Conservation (phyloP, 2,329 filamentous ascomycete species). For the Ascochyta fabae region DNA sequence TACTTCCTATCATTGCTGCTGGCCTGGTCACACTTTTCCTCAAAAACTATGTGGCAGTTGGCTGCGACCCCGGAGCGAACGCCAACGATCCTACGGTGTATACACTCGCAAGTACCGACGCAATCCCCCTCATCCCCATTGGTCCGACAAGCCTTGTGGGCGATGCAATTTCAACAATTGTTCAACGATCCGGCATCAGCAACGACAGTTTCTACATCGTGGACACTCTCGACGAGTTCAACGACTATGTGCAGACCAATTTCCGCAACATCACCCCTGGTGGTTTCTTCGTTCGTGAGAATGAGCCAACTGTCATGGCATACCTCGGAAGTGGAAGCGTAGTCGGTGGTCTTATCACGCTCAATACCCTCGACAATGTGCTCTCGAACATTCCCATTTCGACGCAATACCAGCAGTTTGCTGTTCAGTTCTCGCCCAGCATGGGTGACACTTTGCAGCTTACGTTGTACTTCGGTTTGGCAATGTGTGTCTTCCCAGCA, state of each 20-base stretch:
- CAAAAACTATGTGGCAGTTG: slow-evolving; percentile 59
- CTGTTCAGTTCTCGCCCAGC: slow-evolving; percentile 71
- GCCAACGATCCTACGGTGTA: slow-evolving; percentile 42
- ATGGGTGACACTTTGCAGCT: slow-evolving; percentile 79
- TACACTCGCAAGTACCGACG: slow-evolving; percentile 33
- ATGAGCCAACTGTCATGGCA: slow-evolving; percentile 67
- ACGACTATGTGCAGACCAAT: slow-evolving; percentile 65
- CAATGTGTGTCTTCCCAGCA: slow-evolving; percentile 77
- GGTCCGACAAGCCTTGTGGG: slow-evolving; percentile 49
- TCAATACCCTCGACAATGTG: slow-evolving; percentile 89
- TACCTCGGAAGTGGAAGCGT: slow-evolving; percentile 72
- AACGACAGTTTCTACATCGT: slow-evolving; percentile 58
- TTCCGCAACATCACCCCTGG: slow-evolving; percentile 75
- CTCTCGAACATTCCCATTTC: slow-evolving; percentile 72
- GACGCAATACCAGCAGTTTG: slow-evolving; percentile 77
- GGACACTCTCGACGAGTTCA: slow-evolving; percentile 72
- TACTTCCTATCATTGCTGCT: slow-evolving; percentile 80
- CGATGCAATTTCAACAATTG: slow-evolving; percentile 34
- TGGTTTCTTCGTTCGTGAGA: slow-evolving; percentile 78
- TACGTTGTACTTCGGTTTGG: slow-evolving; percentile 80
- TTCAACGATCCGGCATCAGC: slow-evolving; percentile 33
- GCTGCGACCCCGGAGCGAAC: slow-evolving; percentile 52
- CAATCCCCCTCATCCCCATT: slow-evolving; percentile 46
- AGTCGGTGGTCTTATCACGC: slow-evolving; percentile 72
- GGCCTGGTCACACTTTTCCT: slow-evolving; percentile 81